phyloP scores from a whole-genome alignment of 2,329 filamentous ascomycete genomes.

The Simplicillium sp. region DNA sequence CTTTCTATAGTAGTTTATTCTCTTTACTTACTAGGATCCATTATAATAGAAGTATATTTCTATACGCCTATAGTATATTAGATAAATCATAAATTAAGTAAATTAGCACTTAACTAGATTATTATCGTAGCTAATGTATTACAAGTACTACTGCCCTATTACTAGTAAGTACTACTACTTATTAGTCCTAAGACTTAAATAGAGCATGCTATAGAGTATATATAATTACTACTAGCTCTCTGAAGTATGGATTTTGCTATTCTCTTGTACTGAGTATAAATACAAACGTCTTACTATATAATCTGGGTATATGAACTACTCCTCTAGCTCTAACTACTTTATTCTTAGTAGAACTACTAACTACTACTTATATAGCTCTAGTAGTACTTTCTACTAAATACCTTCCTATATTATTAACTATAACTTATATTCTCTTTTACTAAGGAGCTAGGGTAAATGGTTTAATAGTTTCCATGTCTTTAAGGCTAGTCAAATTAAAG shows the following conservation, averaged over 20 bases:
- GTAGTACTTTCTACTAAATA: not conserved
- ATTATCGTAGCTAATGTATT: no score
- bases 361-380: conserved; percentile 6
- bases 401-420: not conserved
- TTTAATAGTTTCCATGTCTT: conserved; percentile 6
- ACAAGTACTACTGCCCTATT: no score
- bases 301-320: conserved; percentile 1
- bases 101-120: no score
- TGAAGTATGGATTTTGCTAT: no score
- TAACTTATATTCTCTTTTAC: conserved; percentile 1
- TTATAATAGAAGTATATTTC: no score
- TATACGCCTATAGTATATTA: no score
- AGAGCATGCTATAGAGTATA: not conserved
- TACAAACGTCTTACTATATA: not conserved
- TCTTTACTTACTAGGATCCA: no score
- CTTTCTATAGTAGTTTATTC: no score
- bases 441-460: conserved; percentile 6
- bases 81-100: no score
- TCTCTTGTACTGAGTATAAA: not conserved
- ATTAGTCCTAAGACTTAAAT: not conserved
- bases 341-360: conserved; percentile 11
- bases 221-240: no score
- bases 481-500: conserved; percentile 1
- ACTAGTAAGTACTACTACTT: no score
- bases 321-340: conserved; percentile 10